phyloP scores from a whole-genome alignment of 192 early-diverging fungal genomes.

The Backusella psychrophila region DNA sequence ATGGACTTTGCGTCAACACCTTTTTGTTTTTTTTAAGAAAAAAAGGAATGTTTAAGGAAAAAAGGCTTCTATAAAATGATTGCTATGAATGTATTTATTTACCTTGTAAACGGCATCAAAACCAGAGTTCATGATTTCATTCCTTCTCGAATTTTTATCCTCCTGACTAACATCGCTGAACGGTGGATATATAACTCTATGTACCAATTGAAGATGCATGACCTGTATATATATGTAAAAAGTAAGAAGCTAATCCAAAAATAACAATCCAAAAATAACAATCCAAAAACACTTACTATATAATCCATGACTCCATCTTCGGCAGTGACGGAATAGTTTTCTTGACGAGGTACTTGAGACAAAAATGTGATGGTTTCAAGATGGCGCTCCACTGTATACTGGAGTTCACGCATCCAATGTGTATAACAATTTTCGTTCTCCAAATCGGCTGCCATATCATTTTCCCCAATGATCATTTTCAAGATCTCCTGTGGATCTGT shows the following conservation, averaged over 20 bases:
- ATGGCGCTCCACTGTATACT: constrained; percentile 34
- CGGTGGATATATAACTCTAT: constrained; percentile 30
- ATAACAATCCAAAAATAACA: neutral
- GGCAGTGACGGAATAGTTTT: constrained; percentile 23
- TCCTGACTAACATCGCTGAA: constrained; percentile 21
- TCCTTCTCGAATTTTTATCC: constrained; percentile 26
- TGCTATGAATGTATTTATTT: neutral
- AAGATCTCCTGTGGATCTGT: constrained; percentile 26
- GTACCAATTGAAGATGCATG: constrained; percentile 34
- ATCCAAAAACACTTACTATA: constrained; percentile 18
- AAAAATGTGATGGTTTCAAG: constrained; percentile 40
- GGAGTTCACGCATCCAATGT: constrained; percentile 40
- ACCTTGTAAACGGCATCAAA: constrained; percentile 40
- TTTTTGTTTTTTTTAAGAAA: neutral
- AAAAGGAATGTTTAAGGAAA: neutral
- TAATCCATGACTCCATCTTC: constrained; percentile 37
- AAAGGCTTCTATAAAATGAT: neutral
- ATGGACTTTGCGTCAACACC: constrained; percentile 19
- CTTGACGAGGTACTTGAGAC: constrained; percentile 20
- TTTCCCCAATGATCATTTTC: constrained; percentile 15
- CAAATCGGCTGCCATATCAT: neutral
- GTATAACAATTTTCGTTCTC: constrained; percentile 12
- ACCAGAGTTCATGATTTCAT: constrained; percentile 35
- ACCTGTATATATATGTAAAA: constrained; percentile 11
- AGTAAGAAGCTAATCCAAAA: neutral